Base-by-base conservation (phyloP, 768 basidiomycete species). In the Daedaleopsis sinensis region DNA sequence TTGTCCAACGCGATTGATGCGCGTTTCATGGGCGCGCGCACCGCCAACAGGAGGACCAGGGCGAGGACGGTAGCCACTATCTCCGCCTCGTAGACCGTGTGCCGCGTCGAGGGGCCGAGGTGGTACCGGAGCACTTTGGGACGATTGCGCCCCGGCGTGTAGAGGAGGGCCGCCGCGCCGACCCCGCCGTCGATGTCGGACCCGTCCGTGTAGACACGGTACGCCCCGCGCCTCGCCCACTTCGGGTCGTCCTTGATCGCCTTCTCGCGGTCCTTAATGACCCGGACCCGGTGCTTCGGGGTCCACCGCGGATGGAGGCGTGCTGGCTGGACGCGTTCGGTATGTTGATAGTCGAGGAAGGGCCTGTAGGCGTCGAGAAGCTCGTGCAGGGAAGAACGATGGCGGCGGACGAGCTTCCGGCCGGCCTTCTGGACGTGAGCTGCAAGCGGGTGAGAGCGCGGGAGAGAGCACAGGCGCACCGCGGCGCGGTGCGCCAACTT, bases 11-110 rank as follows among this genome's bases (percentile, higher is more conserved):
- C 50, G 13, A 52, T 15, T 3, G 50, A 52, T 5, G 24, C 7
- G 27, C 27, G 7, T 7, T 7, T 3, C 7, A 32, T 32, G 4
- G 27, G 27, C 7, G 4, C 27, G 11, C 15, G 21, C 7, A 7
- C 27, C 3, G 27, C 27, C 4, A 44, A 52, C 6, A 42, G 47
- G 6, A 77, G 32, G 5, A 76, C 62, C 4, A 73, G 58, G 27
- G 27, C 7, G 27, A 32, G 27, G 4, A 32, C 27, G 7, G 43
- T 59, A 58, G 5, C 62, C 62, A 72, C 67, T 1, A 65, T 19
- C 47, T 76, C 73, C 1, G 62, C 73, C 53, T 74, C 70, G 39
- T 69, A 72, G 0, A 73, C 71, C 2, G 66, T 72, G 63, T 74
- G 72, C 8, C 70, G 43, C 10, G 24, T 44, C 0, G 54, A 53